phyloP scores from a whole-genome alignment of 805 yeast species.

The Saccharomycopsis olivae region DNA sequence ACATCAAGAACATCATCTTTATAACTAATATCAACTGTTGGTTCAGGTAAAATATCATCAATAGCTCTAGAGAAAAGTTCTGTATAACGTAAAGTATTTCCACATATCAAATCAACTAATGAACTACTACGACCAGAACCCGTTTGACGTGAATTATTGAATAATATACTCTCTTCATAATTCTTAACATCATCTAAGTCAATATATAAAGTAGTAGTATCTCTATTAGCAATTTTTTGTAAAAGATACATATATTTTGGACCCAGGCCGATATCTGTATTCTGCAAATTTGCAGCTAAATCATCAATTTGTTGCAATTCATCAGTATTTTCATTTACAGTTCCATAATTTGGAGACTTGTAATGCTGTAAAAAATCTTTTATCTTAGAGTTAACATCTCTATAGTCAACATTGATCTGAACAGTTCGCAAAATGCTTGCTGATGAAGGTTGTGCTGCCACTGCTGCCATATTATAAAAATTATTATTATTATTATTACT shows the following conservation, averaged over 20 bases:
- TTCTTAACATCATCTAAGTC: slow-evolving; percentile 77
- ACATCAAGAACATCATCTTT: slow-evolving; percentile 90
- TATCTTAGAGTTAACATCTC: slow-evolving; percentile 45
- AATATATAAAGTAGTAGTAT: slow-evolving; percentile 51
- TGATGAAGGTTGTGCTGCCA: slow-evolving; percentile 17
- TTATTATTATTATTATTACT: too few species aligned
- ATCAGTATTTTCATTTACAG: slow-evolving; percentile 23
- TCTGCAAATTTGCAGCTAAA: slow-evolving; percentile 18
- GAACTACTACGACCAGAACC: slow-evolving; percentile 22
- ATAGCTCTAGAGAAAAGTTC: slow-evolving; percentile 68
- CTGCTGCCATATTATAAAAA: slow-evolving; percentile 6
- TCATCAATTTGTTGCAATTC: slow-evolving; percentile 22
- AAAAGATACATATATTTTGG: slow-evolving; percentile 69
- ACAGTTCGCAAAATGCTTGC: slow-evolving; percentile 43
- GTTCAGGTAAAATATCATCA: slow-evolving; percentile 77
- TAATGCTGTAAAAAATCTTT: slow-evolving; percentile 60
- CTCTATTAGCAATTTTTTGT: slow-evolving; percentile 80
- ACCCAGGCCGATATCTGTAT: slow-evolving; percentile 28
- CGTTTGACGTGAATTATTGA: slow-evolving; percentile 24
- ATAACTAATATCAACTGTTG: slow-evolving; percentile 70
- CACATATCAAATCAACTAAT: slow-evolving; percentile 48
- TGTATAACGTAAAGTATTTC: slow-evolving; percentile 68
- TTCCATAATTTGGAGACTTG: slow-evolving; percentile 28
- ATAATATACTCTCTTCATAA: slow-evolving; percentile 43
- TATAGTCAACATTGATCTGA: slow-evolving; percentile 65